Base-by-base conservation (phyloP, 1,284 basidiomycete genomes). In the Leccinum insigne region DNA sequence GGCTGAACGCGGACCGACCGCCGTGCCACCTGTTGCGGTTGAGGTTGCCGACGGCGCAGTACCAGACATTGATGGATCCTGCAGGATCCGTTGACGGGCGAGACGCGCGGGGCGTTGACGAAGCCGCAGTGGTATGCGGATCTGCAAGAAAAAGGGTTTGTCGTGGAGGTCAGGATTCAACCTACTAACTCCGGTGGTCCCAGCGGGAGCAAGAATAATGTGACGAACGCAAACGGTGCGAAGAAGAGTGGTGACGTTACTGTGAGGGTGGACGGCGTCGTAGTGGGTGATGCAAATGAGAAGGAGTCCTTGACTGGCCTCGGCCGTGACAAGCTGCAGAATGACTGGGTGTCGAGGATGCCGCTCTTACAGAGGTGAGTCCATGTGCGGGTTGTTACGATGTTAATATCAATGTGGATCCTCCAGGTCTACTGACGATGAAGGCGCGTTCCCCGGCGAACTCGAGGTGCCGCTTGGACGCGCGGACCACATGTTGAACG, bases 1-100 rank as follows among this genome's bases (percentile, higher is more conserved):
- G 87, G 9, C 74, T 90, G 65, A 85, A 82, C 66, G 80, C 82
- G 11, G 85, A 85, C 66, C 80, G 81, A 59, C 85, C 88, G 7
- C 84, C 88, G 21, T 84, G 92, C 44, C 93, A 96, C 74, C 76
- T 96, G 18, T 70, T 96, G 10, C 83, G 91, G 54, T 74, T 96
- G 63, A 88, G 85, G 47, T 78, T 96, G n/a, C 94, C 94, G 3
- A 95, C 93, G 1, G 87, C 90, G 10, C 91, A 90, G 66, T 94
- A 90, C 73, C 87, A 90, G 73, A 82, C 88, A 38, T 87, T 88
- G 52, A 87, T 86, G 0, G 32, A 85, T 95, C 18, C 18, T 56
- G 54, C 80, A 86, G 65, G 93, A 96, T 78, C 95, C 94, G 8
- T 78, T 96, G 69, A 94, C 91, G 2, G 91, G 90, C 16, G 88